These are phyloP conservation scores for Cryptococcus sp. DNA, from an alignment of 1,284 basidiomycete species.

Conservation along the genomic window DNA sequence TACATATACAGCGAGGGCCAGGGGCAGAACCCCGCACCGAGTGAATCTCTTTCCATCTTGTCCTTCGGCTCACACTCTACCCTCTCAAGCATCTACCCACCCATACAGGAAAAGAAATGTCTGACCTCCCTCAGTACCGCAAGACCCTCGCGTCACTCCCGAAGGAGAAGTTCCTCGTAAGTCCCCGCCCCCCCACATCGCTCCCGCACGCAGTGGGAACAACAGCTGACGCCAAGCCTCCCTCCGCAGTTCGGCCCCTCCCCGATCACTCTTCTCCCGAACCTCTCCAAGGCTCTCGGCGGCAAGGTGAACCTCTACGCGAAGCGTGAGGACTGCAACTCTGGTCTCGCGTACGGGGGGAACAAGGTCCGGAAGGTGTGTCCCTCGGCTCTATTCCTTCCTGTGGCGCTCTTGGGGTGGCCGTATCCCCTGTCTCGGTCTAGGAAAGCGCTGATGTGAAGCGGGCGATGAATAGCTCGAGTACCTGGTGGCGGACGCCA, in stretches of 20 bases:
- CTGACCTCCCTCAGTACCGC: slow-evolving; percentile 10
- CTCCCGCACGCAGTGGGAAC: neutral
- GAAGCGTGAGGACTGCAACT: slow-evolving; percentile 41
- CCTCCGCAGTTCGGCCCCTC: slow-evolving; percentile 33
- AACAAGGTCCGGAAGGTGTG: slow-evolving; percentile 40
- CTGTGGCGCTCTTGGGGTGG: no score
- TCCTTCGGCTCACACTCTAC: neutral
- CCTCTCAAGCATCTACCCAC: neutral
- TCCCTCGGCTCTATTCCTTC: neutral
- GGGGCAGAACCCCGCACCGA: no score
- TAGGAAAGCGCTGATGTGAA: neutral
- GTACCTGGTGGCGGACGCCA: slow-evolving; percentile 36
- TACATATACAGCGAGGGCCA: no score
- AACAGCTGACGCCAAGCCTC: neutral
- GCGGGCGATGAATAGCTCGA: slow-evolving; percentile 23
- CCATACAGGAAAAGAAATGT: slow-evolving; percentile 3
- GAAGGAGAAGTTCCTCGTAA: slow-evolving; percentile 20
- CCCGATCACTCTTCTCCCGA: slow-evolving; percentile 33
- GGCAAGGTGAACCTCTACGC: slow-evolving; percentile 32
- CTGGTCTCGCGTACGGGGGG: slow-evolving; percentile 37
- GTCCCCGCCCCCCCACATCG: neutral
- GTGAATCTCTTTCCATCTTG: no score
- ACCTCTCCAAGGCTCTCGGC: slow-evolving; percentile 25
- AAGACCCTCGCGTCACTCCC: slow-evolving; percentile 11
- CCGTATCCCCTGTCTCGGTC: neutral